Evolutionary conservation across 768 basidiomycete genomes (phyloP).

Genomic region (Termitomyces sp.): DNA sequence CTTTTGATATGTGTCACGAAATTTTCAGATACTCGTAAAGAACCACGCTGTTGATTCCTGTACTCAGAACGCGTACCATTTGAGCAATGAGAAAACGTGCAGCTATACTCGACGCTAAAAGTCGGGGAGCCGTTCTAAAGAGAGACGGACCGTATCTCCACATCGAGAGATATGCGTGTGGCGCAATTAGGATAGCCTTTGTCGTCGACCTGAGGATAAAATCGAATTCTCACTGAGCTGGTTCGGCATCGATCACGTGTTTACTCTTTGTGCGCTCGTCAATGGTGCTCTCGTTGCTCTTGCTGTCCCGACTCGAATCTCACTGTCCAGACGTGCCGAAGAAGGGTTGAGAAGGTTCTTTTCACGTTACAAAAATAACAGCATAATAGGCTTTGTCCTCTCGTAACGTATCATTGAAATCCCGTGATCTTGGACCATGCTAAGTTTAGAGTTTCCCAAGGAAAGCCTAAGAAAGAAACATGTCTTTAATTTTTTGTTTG

Average conservation of each 20-base stretch:
- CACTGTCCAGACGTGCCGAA: not conserved
- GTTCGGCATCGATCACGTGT: not conserved
- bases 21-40: not conserved
- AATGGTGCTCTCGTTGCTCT: no score
- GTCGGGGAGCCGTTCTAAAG: not conserved
- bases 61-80: not conserved
- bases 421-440: no score
- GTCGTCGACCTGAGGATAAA: not conserved
- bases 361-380: no score
- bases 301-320: not conserved
- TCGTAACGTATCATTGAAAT: no score
- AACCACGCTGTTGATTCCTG: not conserved
- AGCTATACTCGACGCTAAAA: not conserved
- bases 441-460: no score
- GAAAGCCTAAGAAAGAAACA: no score
- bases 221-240: not conserved
- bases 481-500: not conserved
- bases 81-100: not conserved
- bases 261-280: not conserved
- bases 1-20: slow-evolving; percentile 9
- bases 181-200: not conserved
- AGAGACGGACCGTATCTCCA: not conserved
- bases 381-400: no score
- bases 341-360: not conserved
- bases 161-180: not conserved